Percentiles rank a stretch among this genome's conserved stretches.
Conservation (phyloP, 2,329 filamentous ascomycete species). For the Byssochlamys sp. region DNA sequence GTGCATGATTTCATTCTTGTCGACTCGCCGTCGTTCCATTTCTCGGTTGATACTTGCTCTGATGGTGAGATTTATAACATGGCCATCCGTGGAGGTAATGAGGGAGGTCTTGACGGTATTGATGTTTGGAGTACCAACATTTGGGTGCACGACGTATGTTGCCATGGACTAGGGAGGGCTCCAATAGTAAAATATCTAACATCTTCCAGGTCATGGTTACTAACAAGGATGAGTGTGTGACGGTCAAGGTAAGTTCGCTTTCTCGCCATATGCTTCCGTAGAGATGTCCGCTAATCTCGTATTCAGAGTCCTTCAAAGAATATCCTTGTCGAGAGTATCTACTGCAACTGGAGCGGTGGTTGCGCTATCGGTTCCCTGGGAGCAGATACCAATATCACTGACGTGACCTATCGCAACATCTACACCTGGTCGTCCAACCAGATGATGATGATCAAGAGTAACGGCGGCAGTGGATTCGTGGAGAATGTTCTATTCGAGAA, state of each 20-base stretch:
- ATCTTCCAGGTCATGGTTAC: conserved; percentile 42
- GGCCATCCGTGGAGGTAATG: conserved; percentile 44
- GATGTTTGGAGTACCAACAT: conserved; percentile 48
- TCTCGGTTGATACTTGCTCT: conserved; percentile 41
- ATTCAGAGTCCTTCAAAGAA: conserved; percentile 40
- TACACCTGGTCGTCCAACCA: conserved; percentile 53
- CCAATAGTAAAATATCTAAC: neutral
- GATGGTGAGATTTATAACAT: conserved; percentile 49
- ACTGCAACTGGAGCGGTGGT: conserved; percentile 54
- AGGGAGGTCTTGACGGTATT: conserved; percentile 48
- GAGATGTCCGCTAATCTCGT: neutral
- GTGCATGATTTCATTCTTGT: conserved; percentile 43
- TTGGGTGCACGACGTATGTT: conserved; percentile 46
- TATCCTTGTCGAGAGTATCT: conserved; percentile 51
- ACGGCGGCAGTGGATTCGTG: conserved; percentile 48
- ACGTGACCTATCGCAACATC: conserved; percentile 47
- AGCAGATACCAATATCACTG: conserved; percentile 40
- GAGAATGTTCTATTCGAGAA: conserved; percentile 45
- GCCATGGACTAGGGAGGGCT: conserved; percentile 1
- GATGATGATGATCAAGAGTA: conserved; percentile 55
- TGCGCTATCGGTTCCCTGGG: conserved; percentile 50
- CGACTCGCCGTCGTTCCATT: conserved; percentile 44
- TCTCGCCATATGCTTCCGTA: neutral
- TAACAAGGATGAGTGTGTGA: conserved; percentile 55
- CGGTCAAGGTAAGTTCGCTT: conserved; percentile 36